phyloP scores from a whole-genome alignment of 176 grass and related monocot genomes.

The Areca catechu region DNA sequence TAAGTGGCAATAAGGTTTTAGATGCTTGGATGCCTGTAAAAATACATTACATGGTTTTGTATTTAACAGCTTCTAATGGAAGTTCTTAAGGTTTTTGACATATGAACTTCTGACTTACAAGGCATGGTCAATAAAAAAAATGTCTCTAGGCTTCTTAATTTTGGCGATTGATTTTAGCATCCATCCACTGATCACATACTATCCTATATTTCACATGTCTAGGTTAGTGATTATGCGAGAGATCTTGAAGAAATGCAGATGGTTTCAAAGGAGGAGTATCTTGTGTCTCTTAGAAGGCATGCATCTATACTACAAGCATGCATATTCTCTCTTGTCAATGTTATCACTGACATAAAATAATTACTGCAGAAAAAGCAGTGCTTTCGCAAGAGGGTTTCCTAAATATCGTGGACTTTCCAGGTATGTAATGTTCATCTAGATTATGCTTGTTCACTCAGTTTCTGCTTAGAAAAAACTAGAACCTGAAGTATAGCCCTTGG shows the following conservation, averaged over 20 bases:
- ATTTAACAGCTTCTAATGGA: no score
- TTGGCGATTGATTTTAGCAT: slow-evolving; percentile 9
- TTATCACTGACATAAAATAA: background rate
- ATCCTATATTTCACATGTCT: slow-evolving; percentile 21
- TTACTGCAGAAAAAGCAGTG: slow-evolving; percentile 93
- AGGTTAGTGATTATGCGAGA: slow-evolving; percentile 98
- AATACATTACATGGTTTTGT: no score
- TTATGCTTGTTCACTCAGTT: no score
- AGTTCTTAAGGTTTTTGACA: no score
- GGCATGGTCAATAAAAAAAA: no score
- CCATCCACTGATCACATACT: slow-evolving; percentile 21
- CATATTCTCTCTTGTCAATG: background rate
- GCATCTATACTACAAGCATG: slow-evolving; percentile 15
- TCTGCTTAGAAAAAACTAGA: no score
- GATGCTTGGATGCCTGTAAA: no score
- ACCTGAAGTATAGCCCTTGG: no score
- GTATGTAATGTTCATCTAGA: slow-evolving; percentile 25
- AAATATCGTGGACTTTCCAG: slow-evolving; percentile 88
- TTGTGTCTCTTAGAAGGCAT: slow-evolving; percentile 97
- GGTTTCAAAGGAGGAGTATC: slow-evolving; percentile 97
- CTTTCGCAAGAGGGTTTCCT: slow-evolving; percentile 88
- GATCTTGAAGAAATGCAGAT: slow-evolving; percentile 99
- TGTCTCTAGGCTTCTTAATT: background rate
- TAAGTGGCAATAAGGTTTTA: no score
- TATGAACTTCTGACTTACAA: no score